These are phyloP conservation scores for Laetiporus sulphureus DNA, from an alignment of 1,284 basidiomycete species.

Conservation along the genomic window DNA sequence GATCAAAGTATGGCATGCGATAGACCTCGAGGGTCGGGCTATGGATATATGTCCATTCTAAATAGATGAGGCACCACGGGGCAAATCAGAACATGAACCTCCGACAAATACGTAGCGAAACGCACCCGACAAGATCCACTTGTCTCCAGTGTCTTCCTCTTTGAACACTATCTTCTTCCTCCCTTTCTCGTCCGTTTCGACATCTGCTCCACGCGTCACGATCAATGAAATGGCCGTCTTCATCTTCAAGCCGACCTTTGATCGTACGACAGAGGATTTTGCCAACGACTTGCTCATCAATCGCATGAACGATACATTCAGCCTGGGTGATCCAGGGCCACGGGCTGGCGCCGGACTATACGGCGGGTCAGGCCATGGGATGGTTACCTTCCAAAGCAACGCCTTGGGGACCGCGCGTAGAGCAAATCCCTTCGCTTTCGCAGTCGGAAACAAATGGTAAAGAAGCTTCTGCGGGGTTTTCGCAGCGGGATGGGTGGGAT, in stretches of 20 bases:
- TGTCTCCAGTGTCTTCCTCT: constrained; percentile 13
- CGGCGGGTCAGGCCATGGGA: constrained; percentile 18
- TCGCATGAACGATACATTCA: constrained; percentile 23
- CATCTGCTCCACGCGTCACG: constrained; percentile 32
- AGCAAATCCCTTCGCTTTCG: constrained; percentile 9
- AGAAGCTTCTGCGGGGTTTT: constrained; percentile 1
- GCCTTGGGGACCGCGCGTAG: constrained; percentile 23
- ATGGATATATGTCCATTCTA: constrained; percentile 43
- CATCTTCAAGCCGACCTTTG: constrained; percentile 25
- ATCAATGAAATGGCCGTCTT: constrained; percentile 35
- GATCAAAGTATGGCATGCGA: constrained; percentile 34
- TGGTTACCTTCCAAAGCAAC: constrained; percentile 12
- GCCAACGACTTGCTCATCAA: constrained; percentile 13
- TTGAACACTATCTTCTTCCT: constrained; percentile 22
- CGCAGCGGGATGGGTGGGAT: constrained; percentile 17
- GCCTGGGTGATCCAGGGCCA: constrained; percentile 2
- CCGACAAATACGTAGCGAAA: too few relatives aligned
- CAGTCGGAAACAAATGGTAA: constrained; percentile 8
- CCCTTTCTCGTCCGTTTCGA: constrained; percentile 17
- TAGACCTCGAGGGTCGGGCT: constrained; percentile 31
- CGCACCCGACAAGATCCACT: constrained; percentile 34
- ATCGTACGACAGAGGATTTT: constrained; percentile 15
- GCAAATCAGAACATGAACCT: too few relatives aligned
- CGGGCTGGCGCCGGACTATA: constrained; percentile 8
- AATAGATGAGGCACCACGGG: too few relatives aligned